A percentile compares a stretch with the other conserved stretches of the same genome.
Evolutionary conservation across 139 green algal genomes (phyloP).

Genomic region (Volvox reticuliferus): DNA sequence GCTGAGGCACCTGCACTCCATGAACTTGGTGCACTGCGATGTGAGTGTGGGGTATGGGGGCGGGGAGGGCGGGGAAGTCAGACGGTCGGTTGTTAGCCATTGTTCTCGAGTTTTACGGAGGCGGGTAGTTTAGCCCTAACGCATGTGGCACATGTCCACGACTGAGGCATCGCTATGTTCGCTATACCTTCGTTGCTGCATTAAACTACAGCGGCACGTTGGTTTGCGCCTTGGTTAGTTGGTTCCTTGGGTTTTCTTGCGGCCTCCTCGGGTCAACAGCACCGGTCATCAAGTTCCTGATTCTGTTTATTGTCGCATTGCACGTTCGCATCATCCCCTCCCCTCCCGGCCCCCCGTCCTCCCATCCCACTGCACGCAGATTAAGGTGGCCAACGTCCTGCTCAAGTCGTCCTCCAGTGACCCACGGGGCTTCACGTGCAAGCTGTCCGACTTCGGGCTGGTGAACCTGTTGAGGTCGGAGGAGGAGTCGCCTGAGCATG

Average conservation of each 20-base stretch:
- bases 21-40: constrained; percentile 30
- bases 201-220: too few relatives aligned
- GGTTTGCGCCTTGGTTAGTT: too few relatives aligned
- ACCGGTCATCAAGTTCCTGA: too few relatives aligned
- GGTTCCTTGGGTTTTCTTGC: too few relatives aligned
- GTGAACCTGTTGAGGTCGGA: constrained; percentile 19
- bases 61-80: background rate
- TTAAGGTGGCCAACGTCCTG: constrained; percentile 81
- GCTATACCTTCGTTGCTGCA: too few relatives aligned
- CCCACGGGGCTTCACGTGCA: constrained; percentile 68
- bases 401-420: constrained; percentile 58
- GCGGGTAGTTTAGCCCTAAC: background rate
- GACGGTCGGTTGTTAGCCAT: too few relatives aligned
- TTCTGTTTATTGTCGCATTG: too few relatives aligned
- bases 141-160: too few relatives aligned
- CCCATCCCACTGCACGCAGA: constrained; percentile 22
- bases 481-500: background rate
- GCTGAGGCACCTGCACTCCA: constrained; percentile 33
- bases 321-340: background rate
- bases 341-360: background rate
- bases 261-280: too few relatives aligned
- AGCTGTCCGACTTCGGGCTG: constrained; percentile 82
- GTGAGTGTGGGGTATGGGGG: background rate
- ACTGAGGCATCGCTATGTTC: too few relatives aligned
- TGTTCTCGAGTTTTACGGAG: background rate